Evolutionary conservation across 140 eudicot genomes (phyloP), one percentile per base, ranked within the genome.

Genomic region (Stevia rebaudiana): DNA sequence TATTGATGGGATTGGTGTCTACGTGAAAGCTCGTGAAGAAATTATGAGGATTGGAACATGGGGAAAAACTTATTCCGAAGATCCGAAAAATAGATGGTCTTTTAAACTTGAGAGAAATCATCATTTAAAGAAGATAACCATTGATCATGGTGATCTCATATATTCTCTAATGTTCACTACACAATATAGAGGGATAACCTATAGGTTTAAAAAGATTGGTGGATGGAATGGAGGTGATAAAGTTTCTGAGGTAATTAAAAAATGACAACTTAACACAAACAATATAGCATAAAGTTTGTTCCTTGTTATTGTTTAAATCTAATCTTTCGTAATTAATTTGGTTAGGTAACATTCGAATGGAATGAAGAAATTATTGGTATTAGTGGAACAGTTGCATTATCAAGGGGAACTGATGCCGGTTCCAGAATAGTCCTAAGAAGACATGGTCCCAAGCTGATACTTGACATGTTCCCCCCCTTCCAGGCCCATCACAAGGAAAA

Each of bases 1-100:
- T 36, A 21, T 66, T 51, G 71, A 66, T 36, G 40, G 51, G 16
- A 50, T 66, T 1, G 71, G 71, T 35, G 71, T 66, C 33, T 66
- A 50, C n/a, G 13, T 50, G 48, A 66, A 66, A 25, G 51, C 24
- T n/a, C 30, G 19, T 49, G 31, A 49, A 31, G n/a, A 49, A 8
- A 19, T 49, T 15, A 19, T 21, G 15, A 49, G n/a, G n/a, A 4
- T 49, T 5, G 56, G 56, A 49, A 49, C 56, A 8, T 49, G 56
- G 56, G 31, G 56, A 18, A 21, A 4, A 49, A 10, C n/a, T 0
- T 13, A 9, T 1, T 31, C 31, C 0, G 56, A 6, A 18, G 2
- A 2, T 18, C 56, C 18, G 3, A 1, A 11, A 53, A 53, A 53
- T 23, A 12, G 11, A 0, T 53, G 60, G 60, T 23, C 9, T 4